Conservation (phyloP, 306 rosid species). For the Gastrolobium bilobum region DNA sequence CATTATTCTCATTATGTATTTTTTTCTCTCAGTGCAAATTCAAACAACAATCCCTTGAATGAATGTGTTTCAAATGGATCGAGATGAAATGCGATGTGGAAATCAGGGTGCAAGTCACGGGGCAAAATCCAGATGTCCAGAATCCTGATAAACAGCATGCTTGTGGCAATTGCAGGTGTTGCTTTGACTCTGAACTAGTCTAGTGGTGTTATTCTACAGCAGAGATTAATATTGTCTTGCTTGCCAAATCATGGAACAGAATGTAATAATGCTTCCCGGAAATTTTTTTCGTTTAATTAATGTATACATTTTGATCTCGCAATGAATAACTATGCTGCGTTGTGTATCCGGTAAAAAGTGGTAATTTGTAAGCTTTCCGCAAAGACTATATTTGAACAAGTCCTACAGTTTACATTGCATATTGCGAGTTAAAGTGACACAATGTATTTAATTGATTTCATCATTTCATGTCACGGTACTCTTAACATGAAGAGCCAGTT, state of each 20-base stretch:
- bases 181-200: background rate
- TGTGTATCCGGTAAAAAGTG: background rate
- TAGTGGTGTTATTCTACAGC: too few species aligned
- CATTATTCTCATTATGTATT: too few species aligned
- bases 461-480: background rate
- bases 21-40: too few species aligned
- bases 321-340: background rate
- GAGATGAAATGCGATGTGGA: background rate
- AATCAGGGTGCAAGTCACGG: background rate
- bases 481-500: background rate
- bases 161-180: background rate
- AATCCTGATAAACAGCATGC: background rate
- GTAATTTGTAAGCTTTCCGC: background rate
- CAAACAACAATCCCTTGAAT: background rate
- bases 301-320: background rate
- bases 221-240: background rate
- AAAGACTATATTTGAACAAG: background rate
- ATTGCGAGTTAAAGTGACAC: background rate
- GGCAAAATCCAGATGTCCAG: slow-evolving; percentile 24
- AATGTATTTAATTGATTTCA: background rate
- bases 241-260: background rate
- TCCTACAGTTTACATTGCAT: background rate
- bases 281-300: background rate
- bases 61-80: background rate
- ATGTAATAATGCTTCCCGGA: background rate